These are phyloP conservation scores for Monilinia vaccinii-corymbosi DNA, from an alignment of 2,329 filamentous ascomycete genomes.

Conservation along the genomic window DNA sequence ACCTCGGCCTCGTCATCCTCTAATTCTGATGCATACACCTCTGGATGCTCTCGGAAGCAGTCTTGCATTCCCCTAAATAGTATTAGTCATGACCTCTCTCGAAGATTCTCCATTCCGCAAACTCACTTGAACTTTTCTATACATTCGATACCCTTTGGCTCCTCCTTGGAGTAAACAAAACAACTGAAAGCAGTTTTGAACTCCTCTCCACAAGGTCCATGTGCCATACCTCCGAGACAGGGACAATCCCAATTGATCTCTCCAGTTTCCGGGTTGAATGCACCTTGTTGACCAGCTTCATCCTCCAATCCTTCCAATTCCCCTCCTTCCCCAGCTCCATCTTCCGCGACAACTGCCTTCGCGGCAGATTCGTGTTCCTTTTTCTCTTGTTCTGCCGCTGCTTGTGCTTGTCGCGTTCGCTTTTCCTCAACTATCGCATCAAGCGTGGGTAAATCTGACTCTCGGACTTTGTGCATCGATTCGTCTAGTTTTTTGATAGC, in stretches of 20 bases:
- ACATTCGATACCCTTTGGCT: constrained; percentile 96
- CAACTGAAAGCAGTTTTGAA: constrained; percentile 96
- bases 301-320: constrained; percentile 56
- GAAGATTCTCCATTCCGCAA: not conserved
- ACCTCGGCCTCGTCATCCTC: constrained; percentile 63
- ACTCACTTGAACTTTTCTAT: constrained; percentile 94
- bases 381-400: constrained; percentile 22
- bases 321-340: constrained; percentile 16
- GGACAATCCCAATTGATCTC: constrained; percentile 99
- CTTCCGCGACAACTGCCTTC: constrained; percentile 16
- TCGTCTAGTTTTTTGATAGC: constrained; percentile 31
- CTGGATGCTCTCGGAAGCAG: constrained; percentile 88
- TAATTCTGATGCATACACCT: constrained; percentile 84
- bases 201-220: constrained; percentile 90
- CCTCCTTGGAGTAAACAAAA: constrained; percentile 90
- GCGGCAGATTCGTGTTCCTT: constrained; percentile 16
- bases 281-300: constrained; percentile 78
- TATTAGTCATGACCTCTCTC: constrained; percentile 17
- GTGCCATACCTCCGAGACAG: constrained; percentile 91
- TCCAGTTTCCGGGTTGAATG: constrained; percentile 96
- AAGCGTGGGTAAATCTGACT: constrained; percentile 53
- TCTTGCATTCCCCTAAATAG: constrained; percentile 79
- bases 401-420: constrained; percentile 32
- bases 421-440: constrained; percentile 59
- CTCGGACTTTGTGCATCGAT: constrained; percentile 29